Evolutionary conservation across 2,329 filamentous ascomycete species (phyloP), one percentile per base, ranked within the genome.

Genomic region (Bretziella fagacearum): DNA sequence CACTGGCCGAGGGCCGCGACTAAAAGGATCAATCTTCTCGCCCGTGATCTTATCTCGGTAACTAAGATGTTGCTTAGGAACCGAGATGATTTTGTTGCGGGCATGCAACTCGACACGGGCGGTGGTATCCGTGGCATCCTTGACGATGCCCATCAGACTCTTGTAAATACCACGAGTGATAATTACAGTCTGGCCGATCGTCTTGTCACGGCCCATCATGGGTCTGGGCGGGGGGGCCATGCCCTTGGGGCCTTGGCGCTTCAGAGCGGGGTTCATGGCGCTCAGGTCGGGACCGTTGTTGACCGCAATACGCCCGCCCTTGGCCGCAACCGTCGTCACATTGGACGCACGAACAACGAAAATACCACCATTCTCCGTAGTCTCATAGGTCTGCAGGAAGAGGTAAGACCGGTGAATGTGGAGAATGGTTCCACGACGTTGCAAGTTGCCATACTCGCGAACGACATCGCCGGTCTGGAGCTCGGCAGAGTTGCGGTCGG

Each of bases 341-440:
- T 86, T 93, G 56, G 74, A 80, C 36, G 84, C 81, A 52, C 87
- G 79, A 13, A 83, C 81, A 27, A 96, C 89, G 55, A 93, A 93
- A 7, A 96, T 79, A 53, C 91, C 77, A 0, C 84, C 80, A 57
- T 95, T 93, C 59, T 96, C 86, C 36, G 78, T 81, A 46, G 79
- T 79, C 37, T 82, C 74, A 52, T 87, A 79, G 58, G 84, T 93
- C 58, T 93, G 84, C 47, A 93, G 67, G 66, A 93, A 98, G 15
- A 95, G 74, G 59, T 79, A 93, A n/a, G 84, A 85, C 44, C 91
- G 79, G 61, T 96, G 81, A 48, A 98, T 87, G 61, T 96, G 89
- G 48, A 94, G 74, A 54, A 98, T 93, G 55, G 84, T 84, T 55
- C 91, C 91, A 55, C 81, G 78, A 47, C 85, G 79, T 54, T 81